These are phyloP conservation scores for Wallemia mellicola DNA, from an alignment of 1,284 basidiomycete species.

Conservation along the genomic window DNA sequence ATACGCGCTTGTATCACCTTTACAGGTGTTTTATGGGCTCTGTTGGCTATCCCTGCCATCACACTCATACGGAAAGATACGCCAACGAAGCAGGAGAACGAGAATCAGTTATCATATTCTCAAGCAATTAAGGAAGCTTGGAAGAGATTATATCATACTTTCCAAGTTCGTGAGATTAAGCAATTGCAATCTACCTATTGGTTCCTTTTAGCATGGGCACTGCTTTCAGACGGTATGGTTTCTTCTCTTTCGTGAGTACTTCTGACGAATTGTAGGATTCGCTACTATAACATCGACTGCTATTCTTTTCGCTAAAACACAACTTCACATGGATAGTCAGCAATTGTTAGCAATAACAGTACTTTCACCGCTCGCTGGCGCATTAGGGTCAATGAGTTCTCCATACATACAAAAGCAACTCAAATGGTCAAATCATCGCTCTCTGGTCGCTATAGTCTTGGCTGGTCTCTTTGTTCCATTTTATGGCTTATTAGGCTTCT, in stretches of 20 bases:
- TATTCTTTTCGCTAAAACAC: slow-evolving; percentile 49
- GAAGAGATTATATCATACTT: slow-evolving; percentile 34
- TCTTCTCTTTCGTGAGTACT: neutral
- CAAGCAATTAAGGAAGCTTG: slow-evolving; percentile 31
- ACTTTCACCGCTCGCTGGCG: slow-evolving; percentile 34
- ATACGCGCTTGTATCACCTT: slow-evolving; percentile 3
- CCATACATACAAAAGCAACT: slow-evolving; percentile 31
- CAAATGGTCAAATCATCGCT: slow-evolving; percentile 31
- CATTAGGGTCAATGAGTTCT: slow-evolving; percentile 39
- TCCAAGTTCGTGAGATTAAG: slow-evolving; percentile 34
- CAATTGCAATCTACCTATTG: slow-evolving; percentile 50
- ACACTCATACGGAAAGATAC: neutral
- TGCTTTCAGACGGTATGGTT: slow-evolving; percentile 51
- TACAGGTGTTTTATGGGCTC: slow-evolving; percentile 1
- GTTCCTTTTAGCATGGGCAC: slow-evolving; percentile 66
- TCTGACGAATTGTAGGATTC: slow-evolving; percentile 24
- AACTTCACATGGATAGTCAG: slow-evolving; percentile 36
- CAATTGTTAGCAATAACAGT: slow-evolving; percentile 39
- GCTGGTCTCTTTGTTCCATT: slow-evolving; percentile 37
- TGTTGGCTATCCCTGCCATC: neutral
- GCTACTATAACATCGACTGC: slow-evolving; percentile 57
- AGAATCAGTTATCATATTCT: slow-evolving; percentile 6
- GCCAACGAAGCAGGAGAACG: slow-evolving; percentile 7
- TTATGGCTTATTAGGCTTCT: slow-evolving; percentile 52
- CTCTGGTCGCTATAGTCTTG: slow-evolving; percentile 35